phyloP scores from a whole-genome alignment of 2,329 filamentous ascomycete species.

The Cladosporium sp. region DNA sequence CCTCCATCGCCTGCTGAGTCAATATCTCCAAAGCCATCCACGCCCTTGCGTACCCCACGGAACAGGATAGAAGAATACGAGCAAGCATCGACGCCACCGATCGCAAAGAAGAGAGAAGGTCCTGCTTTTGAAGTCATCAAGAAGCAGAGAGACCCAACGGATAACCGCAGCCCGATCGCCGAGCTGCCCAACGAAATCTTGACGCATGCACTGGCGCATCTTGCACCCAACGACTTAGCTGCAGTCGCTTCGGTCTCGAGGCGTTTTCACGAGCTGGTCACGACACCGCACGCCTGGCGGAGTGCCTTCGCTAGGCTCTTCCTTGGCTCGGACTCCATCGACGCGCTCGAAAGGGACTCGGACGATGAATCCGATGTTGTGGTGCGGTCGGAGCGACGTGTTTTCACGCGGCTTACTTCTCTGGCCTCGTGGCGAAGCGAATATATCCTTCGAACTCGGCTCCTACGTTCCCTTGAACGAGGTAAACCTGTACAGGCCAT shows the following conservation, averaged over 20 bases:
- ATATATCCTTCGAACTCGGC: constrained; percentile 80
- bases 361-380: constrained; percentile 48
- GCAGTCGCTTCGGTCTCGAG: constrained; percentile 81
- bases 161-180: constrained; percentile 48
- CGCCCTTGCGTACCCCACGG: constrained; percentile 38
- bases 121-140: constrained; percentile 51
- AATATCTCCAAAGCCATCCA: constrained; percentile 12
- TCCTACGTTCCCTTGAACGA: constrained; percentile 74
- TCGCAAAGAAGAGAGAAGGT: constrained; percentile 37
- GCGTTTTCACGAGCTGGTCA: constrained; percentile 81
- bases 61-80: constrained; percentile 56
- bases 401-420: constrained; percentile 76
- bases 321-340: constrained; percentile 64
- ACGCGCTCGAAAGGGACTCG: constrained; percentile 35
- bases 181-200: constrained; percentile 86
- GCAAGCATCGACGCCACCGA: constrained; percentile 36
- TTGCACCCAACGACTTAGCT: constrained; percentile 78
- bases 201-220: constrained; percentile 84
- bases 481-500: constrained; percentile 67
- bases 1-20: constrained; percentile 6
- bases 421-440: constrained; percentile 94
- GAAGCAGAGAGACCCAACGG: constrained; percentile 40
- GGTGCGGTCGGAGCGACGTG: constrained; percentile 68
- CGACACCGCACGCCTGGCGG: constrained; percentile 88
- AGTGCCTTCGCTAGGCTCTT: constrained; percentile 91